Conservation (phyloP, 2,329 filamentous ascomycete species). For the Lachnellula cervina region DNA sequence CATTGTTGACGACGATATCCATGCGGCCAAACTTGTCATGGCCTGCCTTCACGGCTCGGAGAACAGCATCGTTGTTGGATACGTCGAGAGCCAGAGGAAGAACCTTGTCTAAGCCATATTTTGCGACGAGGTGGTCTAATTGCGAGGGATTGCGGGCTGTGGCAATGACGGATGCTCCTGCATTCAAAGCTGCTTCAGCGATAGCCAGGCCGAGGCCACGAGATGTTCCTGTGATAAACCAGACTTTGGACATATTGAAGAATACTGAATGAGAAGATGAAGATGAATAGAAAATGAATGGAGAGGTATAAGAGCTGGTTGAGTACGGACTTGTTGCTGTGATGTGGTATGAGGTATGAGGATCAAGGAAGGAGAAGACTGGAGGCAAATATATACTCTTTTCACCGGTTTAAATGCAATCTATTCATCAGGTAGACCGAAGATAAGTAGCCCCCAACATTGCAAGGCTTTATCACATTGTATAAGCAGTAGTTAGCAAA, state of each 20-base stretch:
- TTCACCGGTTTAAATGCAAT: neutral
- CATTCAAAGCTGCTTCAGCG: slow-evolving; percentile 33
- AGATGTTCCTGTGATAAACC: slow-evolving; percentile 45
- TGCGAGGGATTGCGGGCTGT: slow-evolving; percentile 38
- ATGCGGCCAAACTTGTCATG: slow-evolving; percentile 46
- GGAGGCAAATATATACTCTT: neutral
- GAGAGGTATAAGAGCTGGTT: neutral
- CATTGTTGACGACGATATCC: slow-evolving; percentile 34
- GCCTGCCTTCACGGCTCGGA: slow-evolving; percentile 33
- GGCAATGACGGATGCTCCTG: slow-evolving; percentile 41
- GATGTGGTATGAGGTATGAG: neutral
- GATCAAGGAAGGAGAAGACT: neutral
- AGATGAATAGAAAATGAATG: neutral
- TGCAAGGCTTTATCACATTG: no score
- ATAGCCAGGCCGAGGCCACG: slow-evolving; percentile 42
- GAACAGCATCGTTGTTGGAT: slow-evolving; percentile 39
- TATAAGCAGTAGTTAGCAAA: no score
- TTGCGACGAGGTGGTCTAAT: slow-evolving; percentile 33
- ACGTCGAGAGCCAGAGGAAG: slow-evolving; percentile 48
- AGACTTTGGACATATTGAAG: slow-evolving; percentile 29
- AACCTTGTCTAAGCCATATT: slow-evolving; percentile 38
- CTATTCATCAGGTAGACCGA: no score
- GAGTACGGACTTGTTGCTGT: neutral
- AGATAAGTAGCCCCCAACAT: no score
- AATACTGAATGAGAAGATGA: neutral